Base-by-base conservation (phyloP, 2,329 filamentous ascomycete species). In the Periconia digitata region DNA sequence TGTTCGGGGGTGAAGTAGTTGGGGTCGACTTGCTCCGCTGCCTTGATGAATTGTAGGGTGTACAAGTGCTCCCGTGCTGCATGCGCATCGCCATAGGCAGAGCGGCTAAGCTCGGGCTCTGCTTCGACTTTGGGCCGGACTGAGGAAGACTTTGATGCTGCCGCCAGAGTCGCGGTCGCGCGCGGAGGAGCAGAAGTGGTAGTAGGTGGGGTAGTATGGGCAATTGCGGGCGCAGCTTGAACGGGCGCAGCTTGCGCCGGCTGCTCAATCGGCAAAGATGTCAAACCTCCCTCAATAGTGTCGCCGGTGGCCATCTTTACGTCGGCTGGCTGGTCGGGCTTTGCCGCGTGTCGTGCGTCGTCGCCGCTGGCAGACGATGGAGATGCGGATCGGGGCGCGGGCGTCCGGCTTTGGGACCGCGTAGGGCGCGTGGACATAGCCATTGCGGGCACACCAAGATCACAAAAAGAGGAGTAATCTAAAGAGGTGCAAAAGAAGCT, bases 51-150 rank as follows among this genome's bases (percentile, higher is more conserved):
- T 2, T 47, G 43, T 2, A 36, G 38, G 44, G 60, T 58, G 37
- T 59, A 38, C 4, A 32, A 16, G 16, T 53, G 32, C 42, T 63
- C 53, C 3, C 46, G 54, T 6, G 48, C 36, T 6, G 58, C 55
- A 20, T 49, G 57, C n/a, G 41, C 46, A 27, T 62, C 57, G 20
- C 60, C 62, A 23, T 51, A 60, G 1, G 10, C 45, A 2, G 54
- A 56, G n/a, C 57, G 54, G 6, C n/a, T 32, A 15, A 32, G 46
- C 41, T 32, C 27, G 8, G 27, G 27, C 10, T 32, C 27, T 4
- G 27, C 10, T 15, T 15, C 12, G 3, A 23, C 17, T 20, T 22
- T 24, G 21, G 7, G 15, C 12, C 13, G n/a, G n/a, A n/a, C 18
- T 6, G 5, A 15, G 10, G 12, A 10, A 32, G 27, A 10, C 4